Evolutionary conservation across 2,329 filamentous ascomycete species (phyloP), one percentile per base, ranked within the genome.

Genomic region (Trichoderma endophyticum): DNA sequence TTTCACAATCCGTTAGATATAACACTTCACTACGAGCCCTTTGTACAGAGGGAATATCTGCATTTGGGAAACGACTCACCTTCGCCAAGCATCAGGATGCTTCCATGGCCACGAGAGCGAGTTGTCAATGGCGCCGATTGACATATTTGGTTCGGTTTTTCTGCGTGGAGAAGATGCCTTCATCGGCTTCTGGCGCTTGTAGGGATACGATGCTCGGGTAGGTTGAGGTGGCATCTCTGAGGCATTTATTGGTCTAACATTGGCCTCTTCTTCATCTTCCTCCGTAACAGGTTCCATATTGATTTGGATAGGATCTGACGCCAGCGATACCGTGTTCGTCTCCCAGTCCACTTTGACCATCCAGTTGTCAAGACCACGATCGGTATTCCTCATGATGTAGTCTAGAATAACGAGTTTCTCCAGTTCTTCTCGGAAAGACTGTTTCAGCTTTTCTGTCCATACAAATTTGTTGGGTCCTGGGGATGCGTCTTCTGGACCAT

Each of bases 71-170:
- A 12, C 11, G 4, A 71, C 79, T 74, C 78, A 85, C 86, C 86
- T 91, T 79, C 88, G 84, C 87, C 90, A 92, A 36, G 95, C 96
- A 85, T 99, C 95, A 0, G 95, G 95, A 78, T 98, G 95, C 81
- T 98, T 98, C 96, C 95, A 99, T 2, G 96, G 96, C 94, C 96
- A 99, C 2, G 96, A 98, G 75, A 99, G 82, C 75, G 94, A 98
- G 82, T 99, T 99, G 81, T 99, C 96, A 75, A 99, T 99, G 71
- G 96, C 96, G 61, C 96, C 96, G 70, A 99, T 87, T 4, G 89
- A 89, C 72, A 98, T 92, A 28, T 87, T 86, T 8, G 92, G 86
- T 72, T 83, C 85, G 34, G 77, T 81, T 30, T 83, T 85, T 9
- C 83, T 79, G 64, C 82, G 82, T 34, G 83, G 82, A 66, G 83